Conservation (phyloP, 148 eudicot genomes). For the Chenopodium quinoa region DNA sequence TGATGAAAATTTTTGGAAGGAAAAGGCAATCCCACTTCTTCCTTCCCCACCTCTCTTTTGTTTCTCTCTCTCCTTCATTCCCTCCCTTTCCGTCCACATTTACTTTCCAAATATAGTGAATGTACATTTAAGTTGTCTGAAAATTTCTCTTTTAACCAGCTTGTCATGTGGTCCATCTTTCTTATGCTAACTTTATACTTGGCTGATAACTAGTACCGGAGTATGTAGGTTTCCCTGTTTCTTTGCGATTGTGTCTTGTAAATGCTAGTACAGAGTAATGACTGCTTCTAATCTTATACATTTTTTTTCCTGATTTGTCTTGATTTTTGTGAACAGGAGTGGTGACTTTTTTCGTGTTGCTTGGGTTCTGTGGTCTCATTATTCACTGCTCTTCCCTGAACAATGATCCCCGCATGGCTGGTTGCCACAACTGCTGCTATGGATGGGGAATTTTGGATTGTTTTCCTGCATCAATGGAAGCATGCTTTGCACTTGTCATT, state of each 20-base stretch:
- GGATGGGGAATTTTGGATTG: slow-evolving; percentile 90
- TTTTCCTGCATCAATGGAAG: slow-evolving; percentile 88
- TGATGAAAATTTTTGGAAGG: too few species aligned
- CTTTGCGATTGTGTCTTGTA: neutral
- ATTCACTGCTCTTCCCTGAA: slow-evolving; percentile 70
- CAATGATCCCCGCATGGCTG: slow-evolving; percentile 71
- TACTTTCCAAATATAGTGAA: too few species aligned
- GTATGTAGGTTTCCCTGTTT: neutral
- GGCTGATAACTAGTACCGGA: neutral
- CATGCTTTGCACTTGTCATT: slow-evolving; percentile 70
- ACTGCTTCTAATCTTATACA: neutral
- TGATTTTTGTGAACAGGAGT: slow-evolving; percentile 49
- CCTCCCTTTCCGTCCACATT: too few species aligned
- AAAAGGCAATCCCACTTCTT: too few species aligned
- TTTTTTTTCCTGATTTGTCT: neutral
- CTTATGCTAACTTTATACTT: neutral
- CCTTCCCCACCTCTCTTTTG: neutral
- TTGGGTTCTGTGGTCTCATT: slow-evolving; percentile 76
- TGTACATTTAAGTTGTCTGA: neutral
- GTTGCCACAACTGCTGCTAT: slow-evolving; percentile 87
- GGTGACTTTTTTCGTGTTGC: slow-evolving; percentile 73
- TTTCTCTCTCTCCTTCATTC: too few species aligned
- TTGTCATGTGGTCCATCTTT: neutral
- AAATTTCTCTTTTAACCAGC: neutral
- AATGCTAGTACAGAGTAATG: neutral